These are phyloP conservation scores for Fusarium pseudocircinatum DNA, from an alignment of 2,329 filamentous ascomycete genomes.

Conservation along the genomic window DNA sequence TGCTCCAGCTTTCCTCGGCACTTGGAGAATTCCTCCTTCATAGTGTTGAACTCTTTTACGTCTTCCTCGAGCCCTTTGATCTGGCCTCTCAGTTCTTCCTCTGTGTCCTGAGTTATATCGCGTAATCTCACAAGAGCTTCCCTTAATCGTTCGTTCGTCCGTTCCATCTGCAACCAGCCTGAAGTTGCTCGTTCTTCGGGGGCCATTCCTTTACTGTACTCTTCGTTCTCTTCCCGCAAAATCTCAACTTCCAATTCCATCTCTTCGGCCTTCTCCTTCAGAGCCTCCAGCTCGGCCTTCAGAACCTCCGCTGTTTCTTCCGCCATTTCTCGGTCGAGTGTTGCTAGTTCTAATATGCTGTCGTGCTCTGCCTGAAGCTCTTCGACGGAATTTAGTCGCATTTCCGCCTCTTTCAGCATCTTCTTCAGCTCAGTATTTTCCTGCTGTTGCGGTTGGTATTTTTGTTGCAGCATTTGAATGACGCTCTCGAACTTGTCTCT, in stretches of 20 bases:
- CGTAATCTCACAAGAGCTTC: constrained; percentile 86
- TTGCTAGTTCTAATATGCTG: constrained; percentile 83
- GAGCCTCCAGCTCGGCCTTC: constrained; percentile 80
- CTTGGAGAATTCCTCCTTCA: constrained; percentile 75
- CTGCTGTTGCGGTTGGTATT: constrained; percentile 85
- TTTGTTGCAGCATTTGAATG: constrained; percentile 89
- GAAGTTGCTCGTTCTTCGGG: constrained; percentile 87
- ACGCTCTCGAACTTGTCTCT: constrained; percentile 83
- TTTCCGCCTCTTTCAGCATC: constrained; percentile 79
- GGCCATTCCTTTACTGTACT: constrained; percentile 84
- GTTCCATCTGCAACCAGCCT: constrained; percentile 91
- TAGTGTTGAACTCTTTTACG: constrained; percentile 70
- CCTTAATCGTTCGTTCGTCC: constrained; percentile 85
- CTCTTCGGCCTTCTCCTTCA: constrained; percentile 83
- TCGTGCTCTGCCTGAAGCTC: constrained; percentile 85
- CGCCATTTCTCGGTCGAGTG: constrained; percentile 93
- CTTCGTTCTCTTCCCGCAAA: constrained; percentile 84
- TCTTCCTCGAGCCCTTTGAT: constrained; percentile 79
- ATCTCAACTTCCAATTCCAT: constrained; percentile 89
- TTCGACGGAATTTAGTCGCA: constrained; percentile 73
- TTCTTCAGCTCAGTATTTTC: constrained; percentile 82
- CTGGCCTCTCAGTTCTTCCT: constrained; percentile 79
- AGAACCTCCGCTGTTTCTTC: constrained; percentile 88
- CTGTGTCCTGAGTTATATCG: constrained; percentile 87
- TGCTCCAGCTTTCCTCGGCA: constrained; percentile 78